Conservation (phyloP, 495 filamentous ascomycete species). For the Aspergillus heteromorphus region DNA sequence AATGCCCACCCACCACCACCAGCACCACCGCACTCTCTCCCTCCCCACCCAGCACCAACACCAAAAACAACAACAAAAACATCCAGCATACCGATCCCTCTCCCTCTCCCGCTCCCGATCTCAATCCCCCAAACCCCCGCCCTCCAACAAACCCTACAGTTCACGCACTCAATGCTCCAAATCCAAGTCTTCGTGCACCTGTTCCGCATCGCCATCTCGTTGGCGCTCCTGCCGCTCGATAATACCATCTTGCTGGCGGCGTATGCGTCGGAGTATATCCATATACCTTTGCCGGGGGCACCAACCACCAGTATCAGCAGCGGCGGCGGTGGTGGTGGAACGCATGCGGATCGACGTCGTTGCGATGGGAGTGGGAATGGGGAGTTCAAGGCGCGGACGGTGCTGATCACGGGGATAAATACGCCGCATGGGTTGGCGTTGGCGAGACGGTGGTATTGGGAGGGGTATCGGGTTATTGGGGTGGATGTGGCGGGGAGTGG, state of each 20-base stretch:
- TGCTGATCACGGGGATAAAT: conserved; percentile 68
- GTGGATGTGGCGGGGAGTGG: conserved; percentile 60
- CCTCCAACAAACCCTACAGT: conserved; percentile 4
- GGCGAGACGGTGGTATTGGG: conserved; percentile 59
- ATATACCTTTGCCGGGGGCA: too few relatives aligned
- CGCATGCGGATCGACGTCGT: conserved; percentile 14
- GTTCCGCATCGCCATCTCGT: conserved; percentile 25
- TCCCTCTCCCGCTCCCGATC: conserved; percentile 1
- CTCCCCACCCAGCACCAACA: too few relatives aligned
- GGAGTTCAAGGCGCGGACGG: conserved; percentile 48
- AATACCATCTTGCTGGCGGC: conserved; percentile 44
- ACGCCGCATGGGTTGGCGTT: conserved; percentile 63
- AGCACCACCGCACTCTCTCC: too few relatives aligned
- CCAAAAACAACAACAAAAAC: too few relatives aligned
- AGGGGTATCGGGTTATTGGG: conserved; percentile 67
- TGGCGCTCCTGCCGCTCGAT: conserved; percentile 50
- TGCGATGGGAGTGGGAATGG: conserved; percentile 29
- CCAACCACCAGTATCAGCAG: too few relatives aligned
- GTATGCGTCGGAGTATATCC: conserved; percentile 23
- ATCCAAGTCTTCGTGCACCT: conserved; percentile 22
- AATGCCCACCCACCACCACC: too few relatives aligned
- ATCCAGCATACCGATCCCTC: too few relatives aligned
- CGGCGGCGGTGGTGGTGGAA: conserved; percentile 5
- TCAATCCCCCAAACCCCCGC: too few relatives aligned
- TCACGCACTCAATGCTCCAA: conserved; percentile 7